Conservation (phyloP, 768 basidiomycete genomes). For the Tricholoma bakamatsutake region DNA sequence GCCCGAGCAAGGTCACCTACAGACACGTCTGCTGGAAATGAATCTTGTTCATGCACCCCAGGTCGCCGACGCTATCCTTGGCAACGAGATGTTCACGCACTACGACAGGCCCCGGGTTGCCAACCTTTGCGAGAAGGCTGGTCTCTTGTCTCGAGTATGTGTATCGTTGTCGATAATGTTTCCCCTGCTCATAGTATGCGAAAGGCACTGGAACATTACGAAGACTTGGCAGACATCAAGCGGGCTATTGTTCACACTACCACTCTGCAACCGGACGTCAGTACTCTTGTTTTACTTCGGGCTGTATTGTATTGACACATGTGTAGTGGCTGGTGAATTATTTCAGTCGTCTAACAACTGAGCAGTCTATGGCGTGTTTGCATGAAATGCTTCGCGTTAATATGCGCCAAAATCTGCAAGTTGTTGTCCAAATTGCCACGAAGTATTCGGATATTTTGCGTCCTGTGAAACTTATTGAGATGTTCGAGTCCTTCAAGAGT, state of each 20-base stretch:
- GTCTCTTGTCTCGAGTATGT: constrained; percentile 83
- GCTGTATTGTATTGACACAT: constrained; percentile 1
- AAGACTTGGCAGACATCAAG: constrained; percentile 98
- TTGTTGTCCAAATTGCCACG: constrained; percentile 95
- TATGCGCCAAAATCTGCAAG: constrained; percentile 95
- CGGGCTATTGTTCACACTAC: constrained; percentile 92
- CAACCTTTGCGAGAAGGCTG: constrained; percentile 98
- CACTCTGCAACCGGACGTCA: constrained; percentile 75
- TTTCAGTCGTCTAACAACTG: constrained; percentile 94
- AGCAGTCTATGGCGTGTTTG: constrained; percentile 93
- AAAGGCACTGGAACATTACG: constrained; percentile 96
- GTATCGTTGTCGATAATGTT: neutral
- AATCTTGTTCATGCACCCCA: constrained; percentile 97
- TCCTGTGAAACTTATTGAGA: constrained; percentile 94
- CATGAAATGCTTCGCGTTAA: constrained; percentile 97
- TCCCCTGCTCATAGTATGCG: neutral
- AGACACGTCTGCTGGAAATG: constrained; percentile 96
- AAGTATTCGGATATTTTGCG: constrained; percentile 99
- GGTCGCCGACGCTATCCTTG: constrained; percentile 97
- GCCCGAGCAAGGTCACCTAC: constrained; percentile 92
- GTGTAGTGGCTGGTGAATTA: constrained; percentile 91
- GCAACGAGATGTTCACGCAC: constrained; percentile 97
- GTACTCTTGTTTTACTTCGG: constrained; percentile 16
- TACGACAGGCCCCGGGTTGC: constrained; percentile 96
- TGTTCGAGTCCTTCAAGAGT: constrained; percentile 97